Base-by-base conservation (phyloP, 1,284 basidiomycete species). In the Sanghuangporus weigelae region DNA sequence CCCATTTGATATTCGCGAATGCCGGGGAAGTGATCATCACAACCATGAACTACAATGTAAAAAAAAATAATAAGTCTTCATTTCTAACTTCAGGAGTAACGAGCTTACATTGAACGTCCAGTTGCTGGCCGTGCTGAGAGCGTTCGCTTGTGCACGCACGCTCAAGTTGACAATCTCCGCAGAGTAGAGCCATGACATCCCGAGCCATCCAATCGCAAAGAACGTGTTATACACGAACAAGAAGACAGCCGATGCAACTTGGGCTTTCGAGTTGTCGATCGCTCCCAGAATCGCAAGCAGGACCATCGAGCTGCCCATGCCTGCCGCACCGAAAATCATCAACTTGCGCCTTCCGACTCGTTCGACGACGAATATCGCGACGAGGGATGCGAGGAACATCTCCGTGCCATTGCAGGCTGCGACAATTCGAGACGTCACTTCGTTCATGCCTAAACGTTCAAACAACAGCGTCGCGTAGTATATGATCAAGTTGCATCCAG, bases 161-260 rank as follows among this genome's bases (percentile, higher is more conserved):
- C 82, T 78, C 31, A 89, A 71, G 19, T 83, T 81, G 19, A 84
- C 82, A 54, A 87, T 84, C 71, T 88, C 85, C n/a, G 85, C 86
- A 60, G 86, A 83, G 68, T 85, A 85, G 60, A 87, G 74, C 84
- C 86, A 87, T 5, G 87, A 85, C 83, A 89, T 87, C 26, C 86
- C 86, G 71, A 88, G 80, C 86, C 86, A 89, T 42, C 86, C 87
- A 62, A 89, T 77, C 0, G 85, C 86, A 73, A 89, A 89, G 76
- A 86, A 85, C 44, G 88, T 80, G 69, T 89, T 87, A 74, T 88
- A 90, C 39, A 86, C 73, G 72, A 87, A 89, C 68, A 86, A 80
- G 71, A 89, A 79, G 8, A 84, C 80, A 1, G 84, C 79, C 39
- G 84, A 85, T 12, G 82, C 79, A 62, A 86, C 74, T 57, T 82